A percentile compares a stretch with the other conserved stretches of the same genome.
phyloP scores from a whole-genome alignment of 257 asterid genomes.

The Hygrophila difformis region DNA sequence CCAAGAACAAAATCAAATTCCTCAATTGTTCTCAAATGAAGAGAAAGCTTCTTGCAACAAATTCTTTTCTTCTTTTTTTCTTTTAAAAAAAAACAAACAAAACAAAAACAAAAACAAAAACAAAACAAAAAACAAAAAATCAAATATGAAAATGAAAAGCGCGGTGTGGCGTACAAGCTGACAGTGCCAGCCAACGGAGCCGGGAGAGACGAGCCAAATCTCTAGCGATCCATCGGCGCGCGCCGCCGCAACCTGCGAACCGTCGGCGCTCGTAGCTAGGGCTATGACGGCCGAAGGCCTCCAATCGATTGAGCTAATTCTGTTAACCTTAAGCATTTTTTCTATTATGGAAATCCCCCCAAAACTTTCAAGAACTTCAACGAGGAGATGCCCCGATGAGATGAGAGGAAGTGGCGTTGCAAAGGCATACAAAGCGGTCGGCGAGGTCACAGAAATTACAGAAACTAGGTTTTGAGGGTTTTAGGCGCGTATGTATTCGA shows the following conservation, averaged over 20 bases:
- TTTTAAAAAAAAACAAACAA: too few relatives aligned
- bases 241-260: slow-evolving; percentile 92
- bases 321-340: slow-evolving; percentile 42
- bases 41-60: not conserved
- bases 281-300: slow-evolving; percentile 81
- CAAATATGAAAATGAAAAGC: slow-evolving; percentile 6
- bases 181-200: slow-evolving; percentile 99
- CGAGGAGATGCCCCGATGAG: not conserved
- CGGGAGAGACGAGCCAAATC: slow-evolving; percentile 99
- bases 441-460: too few relatives aligned
- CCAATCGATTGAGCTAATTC: slow-evolving; percentile 74
- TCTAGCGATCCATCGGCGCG: slow-evolving; percentile 83
- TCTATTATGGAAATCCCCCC: slow-evolving; percentile 2
- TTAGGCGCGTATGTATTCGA: too few relatives aligned
- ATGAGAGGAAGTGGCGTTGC: slow-evolving; percentile 12
- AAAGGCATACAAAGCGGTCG: too few relatives aligned
- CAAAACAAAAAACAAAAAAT: too few relatives aligned
- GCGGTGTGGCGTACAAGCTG: slow-evolving; percentile 55
- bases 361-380: slow-evolving; percentile 5
- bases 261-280: slow-evolving; percentile 84
- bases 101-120: too few relatives aligned
- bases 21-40: not conserved
- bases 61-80: too few relatives aligned
- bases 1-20: slow-evolving; percentile 13
- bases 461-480: too few relatives aligned